Base-by-base conservation (phyloP, 345 rosid species). In the Aquilaria malaccensis region DNA sequence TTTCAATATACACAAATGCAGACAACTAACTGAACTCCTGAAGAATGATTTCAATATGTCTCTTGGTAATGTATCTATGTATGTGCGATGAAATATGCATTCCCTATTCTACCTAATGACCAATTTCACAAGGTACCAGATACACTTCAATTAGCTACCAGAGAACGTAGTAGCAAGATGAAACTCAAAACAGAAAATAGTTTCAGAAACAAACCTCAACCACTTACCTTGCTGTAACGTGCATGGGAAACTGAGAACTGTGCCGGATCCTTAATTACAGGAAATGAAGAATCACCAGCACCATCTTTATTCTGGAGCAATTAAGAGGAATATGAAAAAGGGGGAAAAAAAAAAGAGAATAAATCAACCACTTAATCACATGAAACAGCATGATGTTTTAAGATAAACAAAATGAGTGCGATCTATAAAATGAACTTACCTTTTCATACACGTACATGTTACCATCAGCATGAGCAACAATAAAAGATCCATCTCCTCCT, bases 381-480 rank as follows among this genome's bases (percentile, higher is more conserved):
- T 22, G 52, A 33, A 71, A 14, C 59, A 61, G 52, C 52, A 57
- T 52, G 59, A 59, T 63, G 54, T 10, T 10, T 32, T 6, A 43
- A 65, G 45, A 7, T 59, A 31, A 9, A 49, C 50, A 41, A 49
- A 31, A 63, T 7, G 52, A 43, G 12, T 9, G 13, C 43, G 53
- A 46, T 46, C 56, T 56, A n/a, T 52, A 14, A 30, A 37, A 64
- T 70, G 67, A 30, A 76, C 96, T 84, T 84, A 83, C 99, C 98
- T 95, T 95, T 66, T 95, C 99, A 74, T 88, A 95, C 67, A 87
- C 90, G 22, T 82, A 95, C 73, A 91, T 74, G 73, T 88, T 95
- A 48, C 99, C 99, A 86, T 95, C 99, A 31, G 94, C 81, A 73
- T 95, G 99, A 70, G 96, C 98, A 75, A 91, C 98, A 67, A 84